phyloP scores from a whole-genome alignment of 192 early-diverging fungal species.

The Diversispora eburnea region DNA sequence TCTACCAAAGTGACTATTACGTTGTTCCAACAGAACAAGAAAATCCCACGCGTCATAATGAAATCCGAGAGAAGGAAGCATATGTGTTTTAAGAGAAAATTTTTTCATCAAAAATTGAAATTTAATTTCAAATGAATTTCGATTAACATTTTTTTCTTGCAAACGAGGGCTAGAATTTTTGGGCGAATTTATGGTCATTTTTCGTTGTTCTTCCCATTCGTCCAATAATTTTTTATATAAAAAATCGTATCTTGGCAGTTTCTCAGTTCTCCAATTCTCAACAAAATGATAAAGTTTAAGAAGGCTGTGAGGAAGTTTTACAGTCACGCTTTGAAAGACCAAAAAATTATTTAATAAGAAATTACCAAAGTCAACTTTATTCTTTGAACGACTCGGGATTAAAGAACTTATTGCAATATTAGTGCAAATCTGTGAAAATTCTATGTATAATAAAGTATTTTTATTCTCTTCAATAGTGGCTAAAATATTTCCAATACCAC shows the following conservation, averaged over 20 bases:
- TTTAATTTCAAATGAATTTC: conserved; percentile 48
- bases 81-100: conserved; percentile 57
- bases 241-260: conserved; percentile 60
- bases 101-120: conserved; percentile 59
- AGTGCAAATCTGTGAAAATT: conserved; percentile 41
- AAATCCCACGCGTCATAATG: conserved; percentile 56
- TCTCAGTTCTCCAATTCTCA: conserved; percentile 73
- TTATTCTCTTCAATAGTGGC: conserved; percentile 35
- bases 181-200: conserved; percentile 10
- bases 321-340: conserved; percentile 42
- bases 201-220: conserved; percentile 61
- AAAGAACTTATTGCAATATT: conserved; percentile 44
- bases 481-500: conserved; percentile 41
- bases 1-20: background rate
- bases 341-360: conserved; percentile 45
- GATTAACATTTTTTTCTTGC: background rate
- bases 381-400: conserved; percentile 34
- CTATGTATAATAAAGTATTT: conserved; percentile 42
- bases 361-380: conserved; percentile 31
- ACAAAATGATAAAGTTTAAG: conserved; percentile 71
- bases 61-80: conserved; percentile 60
- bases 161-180: conserved; percentile 2
- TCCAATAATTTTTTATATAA: conserved; percentile 65
- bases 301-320: conserved; percentile 59
- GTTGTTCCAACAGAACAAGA: conserved; percentile 41